Evolutionary conservation across 192 early-diverging fungal genomes (phyloP), one percentile per base, ranked within the genome.

Genomic region (Coemansia guatemalensis): DNA sequence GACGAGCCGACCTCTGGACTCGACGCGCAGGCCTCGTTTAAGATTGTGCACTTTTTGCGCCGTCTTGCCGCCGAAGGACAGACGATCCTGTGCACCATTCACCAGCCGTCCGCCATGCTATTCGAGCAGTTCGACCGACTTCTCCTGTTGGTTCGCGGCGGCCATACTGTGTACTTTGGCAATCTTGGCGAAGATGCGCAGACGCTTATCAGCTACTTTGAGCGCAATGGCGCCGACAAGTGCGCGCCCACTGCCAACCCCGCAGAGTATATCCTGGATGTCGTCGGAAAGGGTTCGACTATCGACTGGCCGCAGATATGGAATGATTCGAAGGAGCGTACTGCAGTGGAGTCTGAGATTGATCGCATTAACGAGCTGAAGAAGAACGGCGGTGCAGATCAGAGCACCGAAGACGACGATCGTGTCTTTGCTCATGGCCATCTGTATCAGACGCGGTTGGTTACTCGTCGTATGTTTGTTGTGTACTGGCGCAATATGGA

Each of bases 1-100:
- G 93, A 95, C 77, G 95, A 91, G 68, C 95, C 95, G 50, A 95
- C 92, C 5, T 92, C 89, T 22, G 95, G 95, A 48, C 79, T 90
- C 14, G 88, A 90, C 74, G 85, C 88, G 3, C 92, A 94, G 67
- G 81, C 89, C 20, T 88, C 90, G 0, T 88, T 87, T 70, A 87
- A 91, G 77, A 82, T 90, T 58, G 78, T 88, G 64, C 84, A 87
- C 62, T 89, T 93, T 71, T 78, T 90, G 85, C 85, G 83, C 62
- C 76, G 81, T 59, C 67, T 88, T 68, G 83, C 88, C 32, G 77
- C 85, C 55, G 82, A 84, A 47, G 88, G 86, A 53, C 86, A 86
- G 80, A 87, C 86, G 51, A 88, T 89, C 58, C 84, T 86, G 58
- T 94, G 85, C 71, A 92, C 90, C 11, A 94, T 96, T 56, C 93